A percentile compares a stretch with the other conserved stretches of the same genome.
Conservation (phyloP, 73 alveolate genomes). For the Tetrahymena borealis region DNA sequence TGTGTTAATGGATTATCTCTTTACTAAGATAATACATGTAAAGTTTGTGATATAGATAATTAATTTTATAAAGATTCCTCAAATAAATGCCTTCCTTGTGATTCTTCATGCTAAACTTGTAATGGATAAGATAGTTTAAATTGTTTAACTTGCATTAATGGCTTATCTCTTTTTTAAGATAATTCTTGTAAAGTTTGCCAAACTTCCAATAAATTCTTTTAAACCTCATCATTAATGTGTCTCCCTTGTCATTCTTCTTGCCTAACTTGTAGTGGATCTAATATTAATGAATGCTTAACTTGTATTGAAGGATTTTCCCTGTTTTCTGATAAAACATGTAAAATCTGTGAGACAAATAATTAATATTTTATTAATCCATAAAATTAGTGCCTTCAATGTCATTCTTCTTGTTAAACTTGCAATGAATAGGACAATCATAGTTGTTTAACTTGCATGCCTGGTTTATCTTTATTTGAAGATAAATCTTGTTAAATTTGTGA, state of each 20-base stretch:
- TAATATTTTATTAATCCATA: not conserved
- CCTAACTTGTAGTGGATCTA: not conserved
- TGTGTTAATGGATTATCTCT: too few relatives aligned
- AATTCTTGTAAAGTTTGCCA: not conserved
- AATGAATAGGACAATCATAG: not conserved
- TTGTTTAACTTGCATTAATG: not conserved
- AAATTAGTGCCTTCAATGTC: not conserved
- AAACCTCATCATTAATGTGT: not conserved
- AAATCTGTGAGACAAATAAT: not conserved
- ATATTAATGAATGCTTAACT: not conserved
- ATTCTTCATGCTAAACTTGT: not conserved
- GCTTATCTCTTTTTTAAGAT: too few relatives aligned
- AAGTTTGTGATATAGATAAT: not conserved
- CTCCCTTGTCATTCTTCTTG: not conserved
- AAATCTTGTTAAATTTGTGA: not conserved
- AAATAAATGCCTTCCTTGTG: not conserved
- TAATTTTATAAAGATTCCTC: not conserved
- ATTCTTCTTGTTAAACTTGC: not conserved
- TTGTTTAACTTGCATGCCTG: not conserved
- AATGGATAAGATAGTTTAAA: not conserved
- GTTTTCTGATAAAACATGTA: not conserved
- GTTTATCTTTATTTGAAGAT: too few relatives aligned
- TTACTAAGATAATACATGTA: too few relatives aligned
- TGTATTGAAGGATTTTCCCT: not conserved
- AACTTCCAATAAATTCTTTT: not conserved